Base-by-base conservation (phyloP, 257 asterid species). In the Penstemon barbatus region DNA sequence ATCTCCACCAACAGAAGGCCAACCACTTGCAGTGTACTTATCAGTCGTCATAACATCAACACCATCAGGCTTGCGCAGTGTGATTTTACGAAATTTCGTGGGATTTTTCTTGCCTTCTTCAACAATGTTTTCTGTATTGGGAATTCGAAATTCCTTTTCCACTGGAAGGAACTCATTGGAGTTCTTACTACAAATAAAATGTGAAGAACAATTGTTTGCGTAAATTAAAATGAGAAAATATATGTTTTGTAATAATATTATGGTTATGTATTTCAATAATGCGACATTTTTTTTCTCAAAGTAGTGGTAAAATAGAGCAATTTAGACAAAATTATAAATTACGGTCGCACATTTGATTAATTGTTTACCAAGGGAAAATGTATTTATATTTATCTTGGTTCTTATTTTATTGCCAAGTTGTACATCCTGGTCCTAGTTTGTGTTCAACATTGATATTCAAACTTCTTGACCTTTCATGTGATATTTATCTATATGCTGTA, bases 1-100 rank as follows among this genome's bases (percentile, higher is more conserved):
- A 77, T 83, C 91, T 49, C 97, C 98, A 69, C 97, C 76, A 55
- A 86, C 85, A 57, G 97, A 91, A 62, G 99, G 99, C 99, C 99
- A 94, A 62, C 99, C 99, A 70, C 95, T 89, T 42, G 91, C 84
- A 8, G 99, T 94, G 81, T 74, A 91, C 79, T 87, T 82, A 63
- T 89, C 97, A 44, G 90, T 61, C 81, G 90, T 61, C 81, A 77
- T 80, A 15, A 86, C 71, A 56, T 71, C 66, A 62, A 79, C 84
- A 61, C 77, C 82, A 70, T 87, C 84, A 57, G 87, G 79, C 75
- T 84, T 94, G 54, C 83, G 84, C 77, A 94, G 78, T 58, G 68
- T 74, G 78, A 94, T 94, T 74, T 84, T 89, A n/a, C 95, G 84
- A 68, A 13, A 78, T 74, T 94, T 94, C 9, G 85, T 82, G 36